Evolutionary conservation across 2,329 filamentous ascomycete species (phyloP).

Genomic region (Neonectria ditissima): DNA sequence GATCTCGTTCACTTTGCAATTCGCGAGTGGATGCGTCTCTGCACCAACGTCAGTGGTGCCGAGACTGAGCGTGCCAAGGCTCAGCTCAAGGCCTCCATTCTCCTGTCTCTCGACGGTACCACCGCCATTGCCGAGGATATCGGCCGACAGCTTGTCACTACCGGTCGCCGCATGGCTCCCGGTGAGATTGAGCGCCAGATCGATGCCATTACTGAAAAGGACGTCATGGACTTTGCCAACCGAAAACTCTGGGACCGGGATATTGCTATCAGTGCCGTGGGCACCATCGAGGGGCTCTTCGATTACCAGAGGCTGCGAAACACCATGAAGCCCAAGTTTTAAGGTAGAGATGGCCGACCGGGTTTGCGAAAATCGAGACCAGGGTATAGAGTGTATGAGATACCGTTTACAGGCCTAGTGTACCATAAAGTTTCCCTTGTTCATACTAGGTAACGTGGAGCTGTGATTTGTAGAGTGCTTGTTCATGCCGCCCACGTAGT

Average conservation of each 20-base stretch:
- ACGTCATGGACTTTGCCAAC: constrained; percentile 96
- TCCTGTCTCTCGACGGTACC: constrained; percentile 96
- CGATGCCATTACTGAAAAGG: constrained; percentile 89
- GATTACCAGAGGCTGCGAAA: constrained; percentile 84
- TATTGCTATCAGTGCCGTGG: constrained; percentile 91
- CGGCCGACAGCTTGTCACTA: constrained; percentile 97
- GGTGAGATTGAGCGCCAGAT: constrained; percentile 96
- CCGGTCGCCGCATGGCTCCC: constrained; percentile 89
- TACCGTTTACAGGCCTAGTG: constrained; percentile 65
- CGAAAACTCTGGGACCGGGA: constrained; percentile 98
- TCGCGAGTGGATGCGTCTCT: constrained; percentile 97
- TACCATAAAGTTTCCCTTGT: constrained; percentile 64
- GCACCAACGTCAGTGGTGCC: constrained; percentile 85
- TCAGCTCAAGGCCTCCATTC: constrained; percentile 97
- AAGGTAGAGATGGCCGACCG: constrained; percentile 47
- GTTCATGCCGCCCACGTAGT: constrained; percentile 18
- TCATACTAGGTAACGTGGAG: constrained; percentile 50
- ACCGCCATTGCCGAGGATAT: constrained; percentile 98
- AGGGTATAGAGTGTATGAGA: constrained; percentile 69
- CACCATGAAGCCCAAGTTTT: constrained; percentile 88
- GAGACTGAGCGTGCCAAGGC: constrained; percentile 99
- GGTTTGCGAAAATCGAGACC: constrained; percentile 52
- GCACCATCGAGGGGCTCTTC: constrained; percentile 87
- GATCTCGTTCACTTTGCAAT: constrained; percentile 98
- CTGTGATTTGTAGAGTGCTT: constrained; percentile 44